These are phyloP conservation scores for Taphrina wiesneri DNA, from an alignment of 1,139 yeast genomes.

Conservation along the genomic window DNA sequence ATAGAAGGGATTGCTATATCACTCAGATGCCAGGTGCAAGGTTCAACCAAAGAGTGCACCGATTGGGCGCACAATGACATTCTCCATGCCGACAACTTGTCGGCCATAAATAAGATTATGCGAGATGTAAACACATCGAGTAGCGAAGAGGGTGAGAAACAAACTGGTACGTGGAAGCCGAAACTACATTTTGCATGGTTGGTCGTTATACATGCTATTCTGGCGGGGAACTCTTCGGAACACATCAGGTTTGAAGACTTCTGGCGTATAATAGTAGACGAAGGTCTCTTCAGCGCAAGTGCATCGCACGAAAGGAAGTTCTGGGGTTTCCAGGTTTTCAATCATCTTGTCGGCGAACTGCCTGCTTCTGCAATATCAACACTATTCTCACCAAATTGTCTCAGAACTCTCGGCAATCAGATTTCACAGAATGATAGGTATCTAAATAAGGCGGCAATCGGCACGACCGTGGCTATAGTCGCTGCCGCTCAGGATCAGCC, in stretches of 20 bases:
- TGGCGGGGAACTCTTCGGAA: constrained; percentile 33
- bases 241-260: constrained; percentile 61
- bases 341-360: constrained; percentile 50
- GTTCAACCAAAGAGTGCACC: background rate
- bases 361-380: constrained; percentile 46
- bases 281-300: constrained; percentile 69
- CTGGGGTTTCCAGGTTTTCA: constrained; percentile 79
- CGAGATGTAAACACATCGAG: constrained; percentile 35
- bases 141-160: constrained; percentile 45
- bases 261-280: constrained; percentile 80
- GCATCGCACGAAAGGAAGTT: constrained; percentile 84
- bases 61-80: constrained; percentile 76
- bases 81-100: constrained; percentile 64
- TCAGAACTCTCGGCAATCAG: constrained; percentile 78
- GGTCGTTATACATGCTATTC: constrained; percentile 52
- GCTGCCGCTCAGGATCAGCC: constrained; percentile 7
- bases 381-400: constrained; percentile 67
- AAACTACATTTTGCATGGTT: constrained; percentile 80
- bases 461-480: background rate
- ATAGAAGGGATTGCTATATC: constrained; percentile 73
- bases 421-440: constrained; percentile 65
- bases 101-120: constrained; percentile 63
- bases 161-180: constrained; percentile 74
- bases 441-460: constrained; percentile 66
- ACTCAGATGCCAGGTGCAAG: constrained; percentile 40